A percentile compares a stretch with the other conserved stretches of the same genome.
phyloP scores from a whole-genome alignment of 352 stramenopile species.

The Phytophthora pistaciae region DNA sequence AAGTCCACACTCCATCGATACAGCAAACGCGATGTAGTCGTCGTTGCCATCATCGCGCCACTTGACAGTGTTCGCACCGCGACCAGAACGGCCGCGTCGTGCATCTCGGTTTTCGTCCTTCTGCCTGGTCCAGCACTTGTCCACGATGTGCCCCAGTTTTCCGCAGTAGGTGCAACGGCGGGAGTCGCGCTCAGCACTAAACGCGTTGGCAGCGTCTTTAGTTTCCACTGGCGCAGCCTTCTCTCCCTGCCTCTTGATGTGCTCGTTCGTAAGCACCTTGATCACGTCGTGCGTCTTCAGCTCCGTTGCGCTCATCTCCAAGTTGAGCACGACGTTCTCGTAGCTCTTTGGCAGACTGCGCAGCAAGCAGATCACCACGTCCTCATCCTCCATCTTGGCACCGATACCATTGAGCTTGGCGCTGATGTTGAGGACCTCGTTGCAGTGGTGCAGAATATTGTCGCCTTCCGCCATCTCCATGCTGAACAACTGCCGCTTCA shows the following conservation, averaged over 20 bases:
- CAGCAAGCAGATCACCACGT: slow-evolving; percentile 1
- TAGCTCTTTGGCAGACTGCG: neutral
- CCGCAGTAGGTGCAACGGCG: slow-evolving; percentile 16
- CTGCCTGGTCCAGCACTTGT: slow-evolving; percentile 34
- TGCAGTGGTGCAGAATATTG: slow-evolving; percentile 24
- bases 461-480: slow-evolving; percentile 24
- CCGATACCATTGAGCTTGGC: slow-evolving; percentile 7
- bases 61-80: slow-evolving; percentile 27
- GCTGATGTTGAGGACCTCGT: slow-evolving; percentile 26
- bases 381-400: slow-evolving; percentile 2
- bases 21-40: slow-evolving; percentile 21
- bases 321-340: slow-evolving; percentile 3
- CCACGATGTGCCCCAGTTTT: slow-evolving; percentile 25
- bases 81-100: too few relatives aligned
- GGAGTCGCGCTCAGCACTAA: slow-evolving; percentile 18
- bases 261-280: slow-evolving; percentile 32
- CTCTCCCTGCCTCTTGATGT: slow-evolving; percentile 22
- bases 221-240: slow-evolving; percentile 18
- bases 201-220: slow-evolving; percentile 17
- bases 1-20: slow-evolving; percentile 16
- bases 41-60: slow-evolving; percentile 1
- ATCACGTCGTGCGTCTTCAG: neutral
- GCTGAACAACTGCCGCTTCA: slow-evolving; percentile 31
- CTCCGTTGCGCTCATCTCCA: neutral
- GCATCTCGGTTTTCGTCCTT: slow-evolving; percentile 15